Evolutionary conservation across 371 early-diverging fungal genomes (phyloP), one percentile per base, ranked within the genome.

Genomic region (Saksenaea vasiformis): DNA sequence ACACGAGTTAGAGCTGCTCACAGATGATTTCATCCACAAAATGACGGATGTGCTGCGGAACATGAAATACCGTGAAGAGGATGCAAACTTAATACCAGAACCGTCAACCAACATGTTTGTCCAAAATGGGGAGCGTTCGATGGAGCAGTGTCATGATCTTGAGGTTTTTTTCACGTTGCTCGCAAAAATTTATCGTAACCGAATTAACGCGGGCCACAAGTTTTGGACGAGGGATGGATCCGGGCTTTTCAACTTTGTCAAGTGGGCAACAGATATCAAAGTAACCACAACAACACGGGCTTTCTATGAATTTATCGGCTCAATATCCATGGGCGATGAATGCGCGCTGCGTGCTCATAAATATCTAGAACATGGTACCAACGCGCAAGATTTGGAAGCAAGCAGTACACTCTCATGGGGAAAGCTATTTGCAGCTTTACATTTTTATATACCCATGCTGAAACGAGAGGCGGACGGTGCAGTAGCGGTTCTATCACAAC

Each of bases 181-280:
- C 8, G 75, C 89, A 1, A 72, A 77, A 22, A 69, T 93, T 9
- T 93, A 89, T 71, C 69, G 83, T n/a, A 86, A 89, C 56, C 73
- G 90, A 3, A 84, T 87, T 1, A 90, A 93, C 59, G 85, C 88
- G 2, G 94, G 93, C 0, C 62, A 89, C 8, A 77, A 76, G 5
- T 95, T 89, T 73, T 95, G 95, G 94, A 64, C 74, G 15, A 73
- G 68, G 7, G 76, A 82, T 57, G 86, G 70, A 34, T 71, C 66
- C 34, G 74, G 86, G 14, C 77, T 93, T 58, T 82, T 85, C 34
- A 78, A 83, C 24, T 93, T 96, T 66, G 56, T 95, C 41, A 85
- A 85, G 56, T 91, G 90, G 85, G 87, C 87, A 19, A 70, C 87
- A 0, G 83, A 83, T 11, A 62, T 68, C 7, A 67, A 64, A 31